Evolutionary conservation across 345 rosid genomes (phyloP).

Genomic region (Fremontodendron californicum): DNA sequence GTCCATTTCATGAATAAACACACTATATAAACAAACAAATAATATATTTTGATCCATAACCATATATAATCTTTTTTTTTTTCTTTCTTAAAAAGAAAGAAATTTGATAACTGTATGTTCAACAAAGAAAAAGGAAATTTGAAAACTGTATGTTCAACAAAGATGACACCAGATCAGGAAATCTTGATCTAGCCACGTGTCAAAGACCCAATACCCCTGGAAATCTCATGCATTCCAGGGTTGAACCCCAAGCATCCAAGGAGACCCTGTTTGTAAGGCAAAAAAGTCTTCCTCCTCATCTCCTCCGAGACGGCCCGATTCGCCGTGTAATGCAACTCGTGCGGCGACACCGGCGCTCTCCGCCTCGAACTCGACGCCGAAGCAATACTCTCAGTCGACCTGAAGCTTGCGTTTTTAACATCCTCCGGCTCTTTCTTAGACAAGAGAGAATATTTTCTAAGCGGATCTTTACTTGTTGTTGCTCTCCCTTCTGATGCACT

Average conservation of each 20-base stretch:
- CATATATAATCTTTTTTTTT: not conserved
- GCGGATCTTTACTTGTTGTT: constrained; percentile 34
- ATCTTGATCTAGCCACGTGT: constrained; percentile 50
- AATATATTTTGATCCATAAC: not conserved
- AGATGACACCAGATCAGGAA: not conserved
- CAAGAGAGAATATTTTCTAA: constrained; percentile 43
- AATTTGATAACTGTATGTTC: not conserved
- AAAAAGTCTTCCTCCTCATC: constrained; percentile 70
- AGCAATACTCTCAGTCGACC: constrained; percentile 57
- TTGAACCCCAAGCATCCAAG: constrained; percentile 89
- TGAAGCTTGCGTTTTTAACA: constrained; percentile 48
- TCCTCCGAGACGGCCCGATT: constrained; percentile 90
- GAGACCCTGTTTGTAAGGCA: constrained; percentile 89
- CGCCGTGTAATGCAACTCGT: constrained; percentile 78
- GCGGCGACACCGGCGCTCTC: constrained; percentile 52
- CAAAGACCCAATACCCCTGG: constrained; percentile 71
- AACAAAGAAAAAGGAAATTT: not conserved
- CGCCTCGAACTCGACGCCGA: constrained; percentile 42
- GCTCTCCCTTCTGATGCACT: constrained; percentile 94
- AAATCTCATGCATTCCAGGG: constrained; percentile 55
- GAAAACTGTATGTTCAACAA: not conserved
- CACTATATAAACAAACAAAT: constrained; percentile 16
- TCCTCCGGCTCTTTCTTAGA: constrained; percentile 53
- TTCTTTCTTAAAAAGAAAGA: not conserved
- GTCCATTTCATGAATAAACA: constrained; percentile 21